Percentiles rank a stretch among this genome's conserved stretches.
Evolutionary conservation across 495 filamentous ascomycete genomes (phyloP).

Genomic region (Talaromyces wortmannii): DNA sequence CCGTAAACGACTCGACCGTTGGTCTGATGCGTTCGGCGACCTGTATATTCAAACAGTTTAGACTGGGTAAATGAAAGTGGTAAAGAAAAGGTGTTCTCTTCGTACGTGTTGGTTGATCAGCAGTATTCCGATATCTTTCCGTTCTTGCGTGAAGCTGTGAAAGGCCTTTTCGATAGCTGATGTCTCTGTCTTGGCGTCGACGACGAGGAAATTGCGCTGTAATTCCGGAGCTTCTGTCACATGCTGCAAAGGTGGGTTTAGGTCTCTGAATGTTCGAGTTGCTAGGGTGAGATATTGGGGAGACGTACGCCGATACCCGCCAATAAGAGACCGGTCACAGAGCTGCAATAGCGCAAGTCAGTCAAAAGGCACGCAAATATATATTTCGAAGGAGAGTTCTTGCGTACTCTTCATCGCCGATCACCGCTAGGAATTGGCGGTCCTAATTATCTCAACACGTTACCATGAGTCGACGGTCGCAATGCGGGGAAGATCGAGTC

Average conservation of each 20-base stretch:
- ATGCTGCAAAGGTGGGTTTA: conserved; percentile 41
- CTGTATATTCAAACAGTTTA: conserved; percentile 29
- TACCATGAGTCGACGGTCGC: background rate
- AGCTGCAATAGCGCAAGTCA: conserved; percentile 49
- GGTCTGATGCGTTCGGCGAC: conserved; percentile 90
- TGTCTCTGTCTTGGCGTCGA: conserved; percentile 86
- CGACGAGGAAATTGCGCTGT: conserved; percentile 95
- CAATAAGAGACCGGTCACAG: conserved; percentile 87
- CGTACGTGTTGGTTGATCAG: conserved; percentile 95
- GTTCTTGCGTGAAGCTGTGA: conserved; percentile 74
- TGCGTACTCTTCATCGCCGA: conserved; percentile 83
- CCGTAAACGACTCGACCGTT: conserved; percentile 48
- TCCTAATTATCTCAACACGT: conserved; percentile 42
- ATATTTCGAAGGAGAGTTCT: conserved; percentile 8
- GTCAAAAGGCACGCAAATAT: conserved; percentile 2
- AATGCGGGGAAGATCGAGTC: background rate
- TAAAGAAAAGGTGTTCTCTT: background rate
- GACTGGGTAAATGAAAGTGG: too few relatives aligned
- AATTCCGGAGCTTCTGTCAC: conserved; percentile 73
- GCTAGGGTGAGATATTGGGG: background rate
- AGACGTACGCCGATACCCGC: conserved; percentile 85
- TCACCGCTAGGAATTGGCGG: conserved; percentile 92
- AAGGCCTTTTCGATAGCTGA: conserved; percentile 87
- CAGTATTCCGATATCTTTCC: conserved; percentile 94
- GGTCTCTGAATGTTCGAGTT: background rate